phyloP scores from a whole-genome alignment of 495 filamentous ascomycete species.

The Aspergillus nidulans region DNA sequence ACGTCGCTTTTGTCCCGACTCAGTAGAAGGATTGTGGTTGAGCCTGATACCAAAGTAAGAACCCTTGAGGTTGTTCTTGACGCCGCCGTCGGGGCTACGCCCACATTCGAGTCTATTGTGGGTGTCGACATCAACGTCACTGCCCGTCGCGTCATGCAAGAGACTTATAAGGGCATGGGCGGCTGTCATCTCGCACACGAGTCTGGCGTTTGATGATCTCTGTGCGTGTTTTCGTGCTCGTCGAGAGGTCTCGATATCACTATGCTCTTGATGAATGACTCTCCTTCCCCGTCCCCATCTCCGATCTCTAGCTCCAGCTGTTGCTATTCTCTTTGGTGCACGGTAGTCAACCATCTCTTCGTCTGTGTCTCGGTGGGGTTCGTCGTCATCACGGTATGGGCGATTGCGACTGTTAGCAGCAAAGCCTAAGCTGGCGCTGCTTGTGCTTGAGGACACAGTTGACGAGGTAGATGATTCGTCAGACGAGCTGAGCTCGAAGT shows the following conservation, averaged over 20 bases:
- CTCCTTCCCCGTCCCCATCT: not conserved
- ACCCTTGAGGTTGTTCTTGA: not conserved
- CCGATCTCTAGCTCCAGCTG: not conserved
- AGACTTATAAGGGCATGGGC: slow-evolving; percentile 54
- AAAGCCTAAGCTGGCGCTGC: not conserved
- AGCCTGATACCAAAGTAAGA: not conserved
- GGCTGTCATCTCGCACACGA: slow-evolving; percentile 46
- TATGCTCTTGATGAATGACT: not conserved
- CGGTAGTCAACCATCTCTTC: not conserved
- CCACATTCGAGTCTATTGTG: too few relatives aligned
- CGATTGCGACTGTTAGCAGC: not conserved
- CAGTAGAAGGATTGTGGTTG: not conserved
- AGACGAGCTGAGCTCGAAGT: slow-evolving; percentile 2
- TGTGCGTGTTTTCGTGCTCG: not conserved
- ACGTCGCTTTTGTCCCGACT: not conserved
- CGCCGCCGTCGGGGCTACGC: not conserved
- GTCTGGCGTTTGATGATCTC: slow-evolving; percentile 5
- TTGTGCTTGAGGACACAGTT: slow-evolving; percentile 2
- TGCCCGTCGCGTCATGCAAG: slow-evolving; percentile 35
- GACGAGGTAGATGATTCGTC: slow-evolving; percentile 10
- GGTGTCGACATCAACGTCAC: not conserved
- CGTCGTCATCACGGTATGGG: slow-evolving; percentile 11
- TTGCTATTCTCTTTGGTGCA: not conserved
- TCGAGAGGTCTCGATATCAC: slow-evolving; percentile 1
- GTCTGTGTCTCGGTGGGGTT: slow-evolving; percentile 15